These are phyloP conservation scores for Anaeramoeba flamelloides DNA, from an alignment of 78 protist genomes.

Conservation along the genomic window DNA sequence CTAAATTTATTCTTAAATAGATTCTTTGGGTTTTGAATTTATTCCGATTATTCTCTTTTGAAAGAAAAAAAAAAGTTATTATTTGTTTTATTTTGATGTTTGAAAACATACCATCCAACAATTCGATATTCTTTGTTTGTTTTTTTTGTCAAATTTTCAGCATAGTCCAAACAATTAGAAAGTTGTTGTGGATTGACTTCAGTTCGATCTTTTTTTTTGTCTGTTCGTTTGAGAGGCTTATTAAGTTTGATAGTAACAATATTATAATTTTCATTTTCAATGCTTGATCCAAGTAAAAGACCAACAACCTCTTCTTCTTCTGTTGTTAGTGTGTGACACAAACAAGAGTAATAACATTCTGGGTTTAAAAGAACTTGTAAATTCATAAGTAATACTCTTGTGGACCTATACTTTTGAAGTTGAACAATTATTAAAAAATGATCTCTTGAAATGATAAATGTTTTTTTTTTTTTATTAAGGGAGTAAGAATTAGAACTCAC, in stretches of 20 bases:
- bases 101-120: constrained; percentile 68
- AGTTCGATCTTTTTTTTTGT: constrained; percentile 37
- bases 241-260: neutral
- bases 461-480: too few species aligned
- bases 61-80: too few species aligned
- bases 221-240: neutral
- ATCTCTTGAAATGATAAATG: too few species aligned
- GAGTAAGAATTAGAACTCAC: too few species aligned
- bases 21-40: too few species aligned
- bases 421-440: too few species aligned
- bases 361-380: neutral
- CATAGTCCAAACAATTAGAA: constrained; percentile 16
- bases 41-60: too few species aligned
- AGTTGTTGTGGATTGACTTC: constrained; percentile 47
- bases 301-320: constrained; percentile 54
- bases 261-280: neutral
- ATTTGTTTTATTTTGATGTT: too few species aligned
- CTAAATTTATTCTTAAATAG: too few species aligned
- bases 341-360: neutral
- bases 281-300: constrained; percentile 28
- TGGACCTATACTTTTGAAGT: too few species aligned
- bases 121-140: constrained; percentile 22
- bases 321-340: constrained; percentile 32
- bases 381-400: too few species aligned
- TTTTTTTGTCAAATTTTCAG: constrained; percentile 18